Percentiles rank a stretch among this genome's conserved stretches.
These are phyloP conservation scores for Alternaria arbusti DNA, from an alignment of 2,329 filamentous ascomycete genomes.

Conservation along the genomic window DNA sequence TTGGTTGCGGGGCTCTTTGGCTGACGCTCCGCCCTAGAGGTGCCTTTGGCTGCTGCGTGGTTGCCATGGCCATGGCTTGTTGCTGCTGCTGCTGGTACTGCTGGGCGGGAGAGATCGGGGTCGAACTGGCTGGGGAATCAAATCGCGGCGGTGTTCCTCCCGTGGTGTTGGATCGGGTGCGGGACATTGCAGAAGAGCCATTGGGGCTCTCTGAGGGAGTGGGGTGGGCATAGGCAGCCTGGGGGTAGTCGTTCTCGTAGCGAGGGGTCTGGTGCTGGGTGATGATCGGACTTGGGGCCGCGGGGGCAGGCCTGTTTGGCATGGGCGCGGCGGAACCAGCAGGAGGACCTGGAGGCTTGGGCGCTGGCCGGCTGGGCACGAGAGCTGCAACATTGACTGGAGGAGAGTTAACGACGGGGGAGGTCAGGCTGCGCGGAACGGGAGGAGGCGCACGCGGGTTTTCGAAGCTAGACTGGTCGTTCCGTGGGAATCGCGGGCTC, in stretches of 20 bases:
- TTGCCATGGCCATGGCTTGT: slow-evolving; percentile 74
- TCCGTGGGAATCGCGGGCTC: slow-evolving; percentile 86
- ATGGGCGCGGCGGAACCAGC: slow-evolving; percentile 54
- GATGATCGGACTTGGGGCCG: slow-evolving; percentile 57
- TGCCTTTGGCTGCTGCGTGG: slow-evolving; percentile 74
- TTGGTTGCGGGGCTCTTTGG: slow-evolving; percentile 60
- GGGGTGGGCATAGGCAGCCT: slow-evolving; percentile 53
- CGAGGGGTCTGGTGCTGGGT: slow-evolving; percentile 37
- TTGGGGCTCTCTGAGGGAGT: slow-evolving; percentile 47
- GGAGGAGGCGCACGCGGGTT: slow-evolving; percentile 93
- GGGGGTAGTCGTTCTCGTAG: slow-evolving; percentile 51
- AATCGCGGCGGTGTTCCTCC: slow-evolving; percentile 44
- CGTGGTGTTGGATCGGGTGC: slow-evolving; percentile 54
- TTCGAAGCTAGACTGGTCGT: slow-evolving; percentile 93
- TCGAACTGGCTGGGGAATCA: slow-evolving; percentile 56
- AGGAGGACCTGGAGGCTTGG: slow-evolving; percentile 73
- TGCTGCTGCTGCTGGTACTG: slow-evolving; percentile 81
- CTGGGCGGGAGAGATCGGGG: slow-evolving; percentile 49
- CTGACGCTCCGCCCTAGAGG: slow-evolving; percentile 76
- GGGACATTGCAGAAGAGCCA: slow-evolving; percentile 44
- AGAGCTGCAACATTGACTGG: slow-evolving; percentile 54
- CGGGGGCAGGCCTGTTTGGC: slow-evolving; percentile 64
- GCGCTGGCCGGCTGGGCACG: slow-evolving; percentile 83
- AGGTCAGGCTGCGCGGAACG: slow-evolving; percentile 64
- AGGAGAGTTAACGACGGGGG: slow-evolving; percentile 51